Percentiles rank a stretch among this genome's conserved stretches.
phyloP scores from a whole-genome alignment of 352 stramenopile species.

The Phytophthora gonapodyides region DNA sequence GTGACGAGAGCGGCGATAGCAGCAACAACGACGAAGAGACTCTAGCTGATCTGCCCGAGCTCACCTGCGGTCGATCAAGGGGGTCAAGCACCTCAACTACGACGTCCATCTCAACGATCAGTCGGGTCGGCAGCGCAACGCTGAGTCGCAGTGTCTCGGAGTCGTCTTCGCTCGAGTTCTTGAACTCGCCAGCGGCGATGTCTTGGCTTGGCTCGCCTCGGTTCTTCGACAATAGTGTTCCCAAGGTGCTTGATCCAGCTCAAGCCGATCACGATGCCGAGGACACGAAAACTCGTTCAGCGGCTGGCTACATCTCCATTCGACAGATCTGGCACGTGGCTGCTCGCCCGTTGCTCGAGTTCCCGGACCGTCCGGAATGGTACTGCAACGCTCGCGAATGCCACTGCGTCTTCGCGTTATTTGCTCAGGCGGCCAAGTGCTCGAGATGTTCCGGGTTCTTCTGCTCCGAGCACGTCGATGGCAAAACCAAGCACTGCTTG shows the following conservation, averaged over 20 bases:
- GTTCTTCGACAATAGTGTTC: slow-evolving; percentile 28
- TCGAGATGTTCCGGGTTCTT: slow-evolving; percentile 56
- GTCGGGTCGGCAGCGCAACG: slow-evolving; percentile 15
- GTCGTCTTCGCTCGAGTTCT: slow-evolving; percentile 55
- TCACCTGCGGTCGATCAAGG: slow-evolving; percentile 20
- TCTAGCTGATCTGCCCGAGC: slow-evolving; percentile 10
- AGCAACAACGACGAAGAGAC: slow-evolving; percentile 28
- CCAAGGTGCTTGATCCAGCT: slow-evolving; percentile 4
- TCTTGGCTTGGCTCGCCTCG: slow-evolving; percentile 35
- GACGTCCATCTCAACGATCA: slow-evolving; percentile 22
- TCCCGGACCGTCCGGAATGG: slow-evolving; percentile 67
- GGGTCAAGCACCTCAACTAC: slow-evolving; percentile 31
- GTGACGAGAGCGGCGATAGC: slow-evolving; percentile 22
- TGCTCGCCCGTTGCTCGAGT: slow-evolving; percentile 39
- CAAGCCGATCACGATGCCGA: slow-evolving; percentile 19
- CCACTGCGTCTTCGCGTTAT: slow-evolving; percentile 72
- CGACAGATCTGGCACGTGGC: slow-evolving; percentile 9
- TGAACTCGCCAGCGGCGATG: slow-evolving; percentile 39
- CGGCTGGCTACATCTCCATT: slow-evolving; percentile 1
- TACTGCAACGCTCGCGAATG: slow-evolving; percentile 72
- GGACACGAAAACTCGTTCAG: slow-evolving; percentile 1
- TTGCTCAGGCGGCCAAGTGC: slow-evolving; percentile 59
- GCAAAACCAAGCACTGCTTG: slow-evolving; percentile 43
- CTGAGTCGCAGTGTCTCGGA: slow-evolving; percentile 47
- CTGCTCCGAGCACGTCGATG: slow-evolving; percentile 55